A percentile compares a stretch with the other conserved stretches of the same genome.
Conservation (phyloP, 768 basidiomycete species). For the Termitomyces sp. region DNA sequence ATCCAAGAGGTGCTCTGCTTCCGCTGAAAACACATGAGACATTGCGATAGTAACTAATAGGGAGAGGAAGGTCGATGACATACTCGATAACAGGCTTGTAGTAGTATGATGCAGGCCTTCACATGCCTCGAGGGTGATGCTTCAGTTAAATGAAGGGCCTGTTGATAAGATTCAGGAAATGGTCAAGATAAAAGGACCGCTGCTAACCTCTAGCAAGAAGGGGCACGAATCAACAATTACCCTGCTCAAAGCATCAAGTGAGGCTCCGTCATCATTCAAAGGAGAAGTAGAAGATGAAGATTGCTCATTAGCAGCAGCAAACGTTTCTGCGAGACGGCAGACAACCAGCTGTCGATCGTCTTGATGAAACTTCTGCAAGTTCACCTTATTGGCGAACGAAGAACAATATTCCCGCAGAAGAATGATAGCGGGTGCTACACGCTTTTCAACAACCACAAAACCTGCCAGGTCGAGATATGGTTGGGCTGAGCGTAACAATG, state of each 20-base stretch:
- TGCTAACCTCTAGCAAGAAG: conserved; percentile 42
- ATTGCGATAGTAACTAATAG: not conserved
- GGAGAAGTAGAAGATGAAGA: conserved; percentile 18
- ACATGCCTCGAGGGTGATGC: conserved; percentile 23
- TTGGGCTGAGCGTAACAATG: conserved; percentile 29
- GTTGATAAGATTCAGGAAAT: not conserved
- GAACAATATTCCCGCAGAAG: conserved; percentile 51
- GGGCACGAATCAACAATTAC: conserved; percentile 48
- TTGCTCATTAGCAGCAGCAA: conserved; percentile 31
- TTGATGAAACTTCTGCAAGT: conserved; percentile 37
- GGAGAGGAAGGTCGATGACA: conserved; percentile 4
- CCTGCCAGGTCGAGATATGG: conserved; percentile 43
- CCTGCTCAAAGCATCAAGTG: conserved; percentile 32
- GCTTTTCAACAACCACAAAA: conserved; percentile 35
- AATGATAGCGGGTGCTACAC: conserved; percentile 34
- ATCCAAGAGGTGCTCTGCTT: conserved; percentile 36
- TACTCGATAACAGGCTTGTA: conserved; percentile 40
- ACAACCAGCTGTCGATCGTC: conserved; percentile 42
- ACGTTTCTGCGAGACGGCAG: conserved; percentile 36
- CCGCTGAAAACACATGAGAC: conserved; percentile 27
- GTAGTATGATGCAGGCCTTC: conserved; percentile 32
- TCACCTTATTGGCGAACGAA: conserved; percentile 36
- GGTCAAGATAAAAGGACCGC: not conserved
- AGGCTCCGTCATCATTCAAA: conserved; percentile 15
- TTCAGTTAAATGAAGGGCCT: conserved; percentile 28